phyloP scores from a whole-genome alignment of 805 yeast genomes.

The Tetrapisispora fleetii region DNA sequence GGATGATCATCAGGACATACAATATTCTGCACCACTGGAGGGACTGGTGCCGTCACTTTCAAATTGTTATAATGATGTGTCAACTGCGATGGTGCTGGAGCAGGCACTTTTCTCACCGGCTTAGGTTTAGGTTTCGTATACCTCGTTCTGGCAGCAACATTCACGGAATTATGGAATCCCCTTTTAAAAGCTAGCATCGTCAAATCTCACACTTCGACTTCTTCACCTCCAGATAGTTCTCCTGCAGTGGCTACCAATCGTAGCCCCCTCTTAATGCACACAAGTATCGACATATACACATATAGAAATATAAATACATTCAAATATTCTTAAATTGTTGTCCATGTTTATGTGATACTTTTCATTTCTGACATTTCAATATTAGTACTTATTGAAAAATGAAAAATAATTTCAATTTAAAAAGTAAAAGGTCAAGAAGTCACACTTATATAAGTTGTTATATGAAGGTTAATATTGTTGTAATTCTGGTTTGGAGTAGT shows the following conservation, averaged over 20 bases:
- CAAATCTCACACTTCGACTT: neutral
- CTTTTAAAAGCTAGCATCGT: constrained; percentile 10
- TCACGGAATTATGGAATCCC: constrained; percentile 30
- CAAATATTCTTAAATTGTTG: no score
- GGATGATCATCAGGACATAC: constrained; percentile 80
- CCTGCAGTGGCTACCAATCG: no score
- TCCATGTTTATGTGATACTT: neutral
- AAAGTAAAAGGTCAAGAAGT: neutral
- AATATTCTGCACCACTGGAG: constrained; percentile 69
- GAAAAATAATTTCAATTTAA: neutral
- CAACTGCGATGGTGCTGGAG: constrained; percentile 19
- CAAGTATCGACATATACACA: no score
- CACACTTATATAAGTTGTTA: neutral
- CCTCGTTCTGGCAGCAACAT: constrained; percentile 33
- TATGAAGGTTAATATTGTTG: no score
- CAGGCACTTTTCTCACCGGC: constrained; percentile 17
- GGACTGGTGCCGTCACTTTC: constrained; percentile 67
- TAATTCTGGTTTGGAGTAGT: no score
- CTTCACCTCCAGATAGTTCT: neutral
- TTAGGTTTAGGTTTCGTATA: constrained; percentile 29
- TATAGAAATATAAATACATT: no score
- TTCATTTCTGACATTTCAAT: neutral
- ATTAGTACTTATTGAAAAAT: neutral
- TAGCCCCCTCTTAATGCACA: no score
- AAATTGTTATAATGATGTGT: constrained; percentile 28